Evolutionary conservation across 257 asterid species (phyloP), one percentile per base, ranked within the genome.

Genomic region (Fraxinus quadrangulata): DNA sequence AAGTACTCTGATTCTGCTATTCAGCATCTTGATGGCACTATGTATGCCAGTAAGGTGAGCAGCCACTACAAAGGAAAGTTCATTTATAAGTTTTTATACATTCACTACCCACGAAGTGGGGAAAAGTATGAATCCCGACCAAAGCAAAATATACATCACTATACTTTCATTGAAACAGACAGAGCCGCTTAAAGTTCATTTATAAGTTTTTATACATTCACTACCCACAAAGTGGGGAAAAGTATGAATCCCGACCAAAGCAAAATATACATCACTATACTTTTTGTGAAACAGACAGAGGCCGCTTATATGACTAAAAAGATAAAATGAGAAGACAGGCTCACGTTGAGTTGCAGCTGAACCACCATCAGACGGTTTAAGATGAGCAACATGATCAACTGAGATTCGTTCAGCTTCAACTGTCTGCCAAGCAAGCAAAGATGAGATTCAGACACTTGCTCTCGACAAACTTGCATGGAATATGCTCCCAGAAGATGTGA

Each of bases 351-450:
- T 95, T 75, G 99, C 97, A 78, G 98, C 98, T 75, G 98, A 95
- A 83, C 98, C 97, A 73, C 99, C 97, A 77, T 93, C 97, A 77
- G 99, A 95, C 79, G 97, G 97, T 85, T 95, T 95, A 51, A 93
- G 96, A 85, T 93, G 98, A 47, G 99, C 98, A 33, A 95, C 98
- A 81, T 93, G 99, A 85, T 95, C 98, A 74, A 95, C 99, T 28
- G 99, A 95, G 71, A 95, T 95, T 77, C 98, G 79, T 84, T 93
- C 98, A 74, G 99, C 99, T 89, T 95, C 99, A 71, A 95, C 99
- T 14, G 98, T 95, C 99, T 95, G 42, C 24, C n/a, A 81, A 84
- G 74, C 67, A 75, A 82, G 16, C 23, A 74, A 61, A 73, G 63
- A 63, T 11, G 19, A 73, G 63, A 76, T 59, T 56, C 33, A 17